Evolutionary conservation across 1,284 basidiomycete species (phyloP).

Genomic region (Thecaphora thlaspeos): DNA sequence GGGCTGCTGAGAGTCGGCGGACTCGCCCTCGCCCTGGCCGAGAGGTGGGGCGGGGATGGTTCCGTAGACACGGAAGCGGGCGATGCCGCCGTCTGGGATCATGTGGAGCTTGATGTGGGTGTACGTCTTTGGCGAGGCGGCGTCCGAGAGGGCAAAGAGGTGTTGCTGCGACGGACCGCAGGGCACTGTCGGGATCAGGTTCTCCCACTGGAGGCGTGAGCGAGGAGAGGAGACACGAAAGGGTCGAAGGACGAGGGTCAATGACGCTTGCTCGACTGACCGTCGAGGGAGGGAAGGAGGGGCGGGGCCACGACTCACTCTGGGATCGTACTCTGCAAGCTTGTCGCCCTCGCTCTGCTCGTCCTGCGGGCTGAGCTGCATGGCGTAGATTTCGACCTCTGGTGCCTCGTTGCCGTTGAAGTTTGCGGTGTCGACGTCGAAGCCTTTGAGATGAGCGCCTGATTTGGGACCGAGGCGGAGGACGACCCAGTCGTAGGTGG

Average conservation of each 20-base stretch:
- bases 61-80: constrained; percentile 59
- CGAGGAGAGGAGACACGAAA: no score
- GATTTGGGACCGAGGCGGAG: constrained; percentile 76
- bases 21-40: constrained; percentile 57
- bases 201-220: constrained; percentile 47
- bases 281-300: neutral
- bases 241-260: neutral
- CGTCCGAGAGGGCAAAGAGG: constrained; percentile 68
- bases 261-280: neutral
- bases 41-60: constrained; percentile 42
- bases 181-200: constrained; percentile 40
- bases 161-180: constrained; percentile 78
- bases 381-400: constrained; percentile 41
- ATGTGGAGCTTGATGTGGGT: constrained; percentile 90
- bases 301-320: constrained; percentile 17
- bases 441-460: constrained; percentile 71
- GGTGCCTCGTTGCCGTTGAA: constrained; percentile 86
- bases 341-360: constrained; percentile 24
- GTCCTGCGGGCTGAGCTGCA: constrained; percentile 19
- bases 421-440: constrained; percentile 93
- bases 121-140: constrained; percentile 58
- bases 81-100: constrained; percentile 87
- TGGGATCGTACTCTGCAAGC: constrained; percentile 47
- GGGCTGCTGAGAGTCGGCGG: constrained; percentile 44
- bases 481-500: constrained; percentile 85